These are phyloP conservation scores for Camellia granthamiana DNA, from an alignment of 148 eudicot genomes.

Conservation along the genomic window DNA sequence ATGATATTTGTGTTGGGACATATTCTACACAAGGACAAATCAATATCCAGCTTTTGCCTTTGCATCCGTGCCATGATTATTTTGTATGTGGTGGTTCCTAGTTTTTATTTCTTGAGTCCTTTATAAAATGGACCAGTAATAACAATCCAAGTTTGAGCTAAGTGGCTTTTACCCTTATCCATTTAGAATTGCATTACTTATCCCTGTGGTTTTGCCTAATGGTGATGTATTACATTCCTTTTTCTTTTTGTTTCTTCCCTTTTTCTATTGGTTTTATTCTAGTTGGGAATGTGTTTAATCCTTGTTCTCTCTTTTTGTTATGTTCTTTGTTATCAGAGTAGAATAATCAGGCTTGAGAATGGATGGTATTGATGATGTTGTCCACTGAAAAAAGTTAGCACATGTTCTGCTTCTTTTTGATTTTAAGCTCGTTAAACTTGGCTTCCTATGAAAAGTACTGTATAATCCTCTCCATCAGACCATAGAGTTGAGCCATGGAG, in stretches of 20 bases:
- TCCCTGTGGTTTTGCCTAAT: background rate
- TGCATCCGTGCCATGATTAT: background rate
- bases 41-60: background rate
- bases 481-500: background rate
- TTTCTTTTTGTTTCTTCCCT: too few relatives aligned
- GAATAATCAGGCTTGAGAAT: background rate
- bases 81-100: background rate
- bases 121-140: background rate
- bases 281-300: too few relatives aligned
- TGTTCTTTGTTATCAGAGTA: too few relatives aligned
- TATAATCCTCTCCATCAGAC: background rate
- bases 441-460: background rate
- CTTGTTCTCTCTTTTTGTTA: background rate
- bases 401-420: background rate
- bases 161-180: background rate
- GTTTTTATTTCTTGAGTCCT: background rate
- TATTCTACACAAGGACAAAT: background rate
- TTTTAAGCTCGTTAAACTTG: conserved; percentile 5
- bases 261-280: too few relatives aligned
- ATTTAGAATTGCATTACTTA: background rate
- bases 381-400: background rate
- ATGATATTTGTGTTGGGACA: too few relatives aligned
- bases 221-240: background rate
- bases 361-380: background rate
- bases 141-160: background rate